Percentiles rank a stretch among this genome's conserved stretches.
phyloP scores from a whole-genome alignment of 2,329 filamentous ascomycete genomes.

The Clonostachys solani region DNA sequence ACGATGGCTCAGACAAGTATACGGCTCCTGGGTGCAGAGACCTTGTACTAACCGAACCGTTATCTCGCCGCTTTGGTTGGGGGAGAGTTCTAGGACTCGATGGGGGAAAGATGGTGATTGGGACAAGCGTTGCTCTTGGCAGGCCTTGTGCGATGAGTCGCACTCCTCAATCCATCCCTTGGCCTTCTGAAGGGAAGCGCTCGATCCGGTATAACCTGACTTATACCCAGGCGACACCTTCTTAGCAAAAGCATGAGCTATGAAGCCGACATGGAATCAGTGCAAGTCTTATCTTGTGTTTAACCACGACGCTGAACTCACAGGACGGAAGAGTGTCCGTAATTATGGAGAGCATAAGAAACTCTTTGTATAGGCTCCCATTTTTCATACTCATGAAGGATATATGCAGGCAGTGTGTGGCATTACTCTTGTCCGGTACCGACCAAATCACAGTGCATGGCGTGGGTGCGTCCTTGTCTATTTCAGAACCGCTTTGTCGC shows the following conservation, averaged over 20 bases:
- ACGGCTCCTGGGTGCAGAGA: background rate
- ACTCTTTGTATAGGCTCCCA: too few species aligned
- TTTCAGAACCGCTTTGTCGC: too few species aligned
- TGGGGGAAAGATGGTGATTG: background rate
- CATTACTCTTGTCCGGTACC: too few species aligned
- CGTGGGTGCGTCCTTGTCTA: too few species aligned
- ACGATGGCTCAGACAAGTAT: constrained; percentile 5
- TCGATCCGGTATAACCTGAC: background rate
- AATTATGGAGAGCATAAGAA: background rate
- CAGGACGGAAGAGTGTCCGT: background rate
- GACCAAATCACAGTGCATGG: too few species aligned
- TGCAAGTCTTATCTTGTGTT: background rate
- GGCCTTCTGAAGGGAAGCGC: background rate
- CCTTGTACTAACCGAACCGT: background rate
- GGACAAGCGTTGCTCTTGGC: background rate
- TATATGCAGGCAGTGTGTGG: too few species aligned
- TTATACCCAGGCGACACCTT: background rate
- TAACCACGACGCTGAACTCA: background rate
- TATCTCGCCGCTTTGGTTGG: background rate
- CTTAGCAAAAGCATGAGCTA: background rate
- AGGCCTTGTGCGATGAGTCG: background rate
- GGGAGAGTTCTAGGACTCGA: background rate
- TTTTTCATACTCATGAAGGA: too few species aligned
- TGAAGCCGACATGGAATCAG: background rate
- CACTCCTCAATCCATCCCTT: background rate